A percentile compares a stretch with the other conserved stretches of the same genome.
Conservation (phyloP, 306 rosid species). For the Acacia melanoxylon region DNA sequence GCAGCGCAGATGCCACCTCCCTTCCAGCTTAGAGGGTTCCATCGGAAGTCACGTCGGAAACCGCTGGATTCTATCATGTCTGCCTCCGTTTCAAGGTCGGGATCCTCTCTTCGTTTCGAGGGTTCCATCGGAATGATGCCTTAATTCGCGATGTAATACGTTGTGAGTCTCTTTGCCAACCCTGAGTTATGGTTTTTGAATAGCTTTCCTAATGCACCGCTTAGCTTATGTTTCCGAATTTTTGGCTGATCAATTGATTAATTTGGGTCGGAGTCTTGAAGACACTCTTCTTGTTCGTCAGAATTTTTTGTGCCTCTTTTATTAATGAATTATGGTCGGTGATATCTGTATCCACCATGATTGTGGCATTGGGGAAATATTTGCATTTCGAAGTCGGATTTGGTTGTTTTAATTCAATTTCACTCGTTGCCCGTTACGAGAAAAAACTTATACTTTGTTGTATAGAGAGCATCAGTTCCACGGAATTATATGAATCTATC, state of each 20-base stretch:
- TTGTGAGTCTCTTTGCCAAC: constrained; percentile 1
- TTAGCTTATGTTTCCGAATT: not conserved
- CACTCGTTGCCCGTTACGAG: too few relatives aligned
- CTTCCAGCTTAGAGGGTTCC: constrained; percentile 27
- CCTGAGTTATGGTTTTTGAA: not conserved
- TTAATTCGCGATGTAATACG: not conserved
- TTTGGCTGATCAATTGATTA: not conserved
- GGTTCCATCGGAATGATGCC: not conserved
- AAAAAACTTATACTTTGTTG: too few relatives aligned
- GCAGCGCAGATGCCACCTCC: too few relatives aligned
- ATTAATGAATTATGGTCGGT: not conserved
- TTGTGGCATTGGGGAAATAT: too few relatives aligned
- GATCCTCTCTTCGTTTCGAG: constrained; percentile 38
- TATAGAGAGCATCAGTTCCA: not conserved
- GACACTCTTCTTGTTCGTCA: not conserved
- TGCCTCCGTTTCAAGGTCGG: constrained; percentile 41
- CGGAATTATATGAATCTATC: not conserved
- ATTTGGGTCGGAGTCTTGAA: not conserved
- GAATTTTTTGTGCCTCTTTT: not conserved
- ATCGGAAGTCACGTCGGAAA: constrained; percentile 44
- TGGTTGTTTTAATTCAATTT: too few relatives aligned
- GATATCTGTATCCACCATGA: too few relatives aligned
- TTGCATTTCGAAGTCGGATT: too few relatives aligned
- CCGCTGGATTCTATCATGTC: constrained; percentile 45
- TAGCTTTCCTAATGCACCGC: not conserved